Conservation (phyloP, 805 yeast genomes). For the Barnettozyma vustinii region DNA sequence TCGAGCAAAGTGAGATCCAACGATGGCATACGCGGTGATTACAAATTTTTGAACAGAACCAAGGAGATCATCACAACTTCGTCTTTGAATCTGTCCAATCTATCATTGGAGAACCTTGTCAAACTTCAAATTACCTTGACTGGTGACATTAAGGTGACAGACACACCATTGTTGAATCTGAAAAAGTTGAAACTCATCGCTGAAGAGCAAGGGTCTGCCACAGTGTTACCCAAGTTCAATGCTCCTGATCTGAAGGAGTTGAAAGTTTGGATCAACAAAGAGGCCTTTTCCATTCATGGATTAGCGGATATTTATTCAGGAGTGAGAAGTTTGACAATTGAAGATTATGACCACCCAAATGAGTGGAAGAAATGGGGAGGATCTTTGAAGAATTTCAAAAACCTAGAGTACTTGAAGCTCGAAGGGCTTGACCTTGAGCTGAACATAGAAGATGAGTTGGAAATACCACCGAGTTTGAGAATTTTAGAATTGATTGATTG, state of each 20-base stretch:
- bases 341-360: conserved; percentile 1
- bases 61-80: not conserved
- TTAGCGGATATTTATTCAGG: not conserved
- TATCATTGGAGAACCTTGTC: not conserved
- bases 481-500: not conserved
- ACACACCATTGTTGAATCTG: not conserved
- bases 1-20: not conserved
- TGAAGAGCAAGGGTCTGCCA: not conserved
- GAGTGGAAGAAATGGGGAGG: not conserved
- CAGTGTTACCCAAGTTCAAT: not conserved
- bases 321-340: not conserved
- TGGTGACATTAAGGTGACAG: not conserved
- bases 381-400: not conserved
- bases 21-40: not conserved
- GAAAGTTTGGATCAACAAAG: not conserved
- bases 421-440: not conserved
- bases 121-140: not conserved
- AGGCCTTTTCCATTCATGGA: not conserved
- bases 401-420: not conserved
- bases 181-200: not conserved
- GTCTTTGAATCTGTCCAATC: not conserved
- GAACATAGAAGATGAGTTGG: not conserved
- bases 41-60: not conserved
- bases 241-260: not conserved
- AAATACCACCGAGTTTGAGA: not conserved